Percentiles rank a stretch among this genome's conserved stretches.
Evolutionary conservation across 2,329 filamentous ascomycete genomes (phyloP).

Genomic region (Blastomyces parvus): DNA sequence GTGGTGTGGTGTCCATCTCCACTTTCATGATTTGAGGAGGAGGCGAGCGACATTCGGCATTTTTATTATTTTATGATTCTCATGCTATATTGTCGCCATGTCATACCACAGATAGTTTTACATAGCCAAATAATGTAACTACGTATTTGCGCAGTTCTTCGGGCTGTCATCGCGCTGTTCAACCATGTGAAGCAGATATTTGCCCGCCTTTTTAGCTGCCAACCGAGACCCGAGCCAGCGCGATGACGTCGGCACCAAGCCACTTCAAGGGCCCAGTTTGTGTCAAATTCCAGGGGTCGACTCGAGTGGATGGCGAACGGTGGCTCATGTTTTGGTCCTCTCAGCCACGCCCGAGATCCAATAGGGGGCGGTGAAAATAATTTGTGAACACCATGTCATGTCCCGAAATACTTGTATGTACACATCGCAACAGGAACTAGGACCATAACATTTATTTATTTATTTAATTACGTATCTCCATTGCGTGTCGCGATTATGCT

Average conservation of each 20-base stretch:
- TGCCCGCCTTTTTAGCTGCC: neutral
- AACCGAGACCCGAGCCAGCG: neutral
- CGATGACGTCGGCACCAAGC: slow-evolving; percentile 1
- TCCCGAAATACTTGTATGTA: no score
- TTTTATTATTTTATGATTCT: neutral
- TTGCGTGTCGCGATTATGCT: neutral
- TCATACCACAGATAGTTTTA: neutral
- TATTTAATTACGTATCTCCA: neutral
- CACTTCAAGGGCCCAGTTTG: neutral
- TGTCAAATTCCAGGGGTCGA: no score
- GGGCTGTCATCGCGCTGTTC: no score
- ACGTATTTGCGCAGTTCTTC: no score
- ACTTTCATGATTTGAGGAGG: rapidly evolving
- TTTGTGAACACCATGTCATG: no score
- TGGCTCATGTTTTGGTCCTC: no score
- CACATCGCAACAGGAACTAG: neutral
- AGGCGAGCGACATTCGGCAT: neutral
- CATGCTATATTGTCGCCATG: slow-evolving; percentile 1
- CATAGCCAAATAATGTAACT: neutral
- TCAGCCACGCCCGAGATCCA: no score
- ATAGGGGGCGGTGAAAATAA: no score
- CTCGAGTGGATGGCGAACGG: neutral
- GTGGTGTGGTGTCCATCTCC: neutral
- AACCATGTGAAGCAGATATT: neutral
- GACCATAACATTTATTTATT: neutral